Conservation (phyloP, 2,329 filamentous ascomycete genomes). For the Aureobasidium sp. region DNA sequence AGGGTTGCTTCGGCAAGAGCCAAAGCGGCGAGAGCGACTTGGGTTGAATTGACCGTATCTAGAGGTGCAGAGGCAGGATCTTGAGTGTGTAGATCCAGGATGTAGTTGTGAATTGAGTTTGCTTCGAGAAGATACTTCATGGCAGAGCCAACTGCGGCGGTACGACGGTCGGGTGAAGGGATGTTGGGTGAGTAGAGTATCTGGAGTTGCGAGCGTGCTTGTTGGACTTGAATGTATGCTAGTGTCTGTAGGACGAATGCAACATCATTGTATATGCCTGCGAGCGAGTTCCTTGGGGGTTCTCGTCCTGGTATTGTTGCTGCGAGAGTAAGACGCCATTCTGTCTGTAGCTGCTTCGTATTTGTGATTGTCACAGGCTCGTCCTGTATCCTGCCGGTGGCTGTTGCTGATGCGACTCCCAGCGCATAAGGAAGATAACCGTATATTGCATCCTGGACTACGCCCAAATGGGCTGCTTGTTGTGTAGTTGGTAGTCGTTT, state of each 20-base stretch:
- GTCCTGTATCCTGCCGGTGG: slow-evolving; percentile 38
- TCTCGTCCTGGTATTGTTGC: slow-evolving; percentile 59
- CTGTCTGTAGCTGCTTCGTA: slow-evolving; percentile 48
- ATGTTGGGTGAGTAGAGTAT: slow-evolving; percentile 57
- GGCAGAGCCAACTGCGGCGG: slow-evolving; percentile 61
- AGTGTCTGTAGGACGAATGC: slow-evolving; percentile 72
- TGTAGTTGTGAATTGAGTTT: slow-evolving; percentile 67
- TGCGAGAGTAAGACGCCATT: slow-evolving; percentile 78
- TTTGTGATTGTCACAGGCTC: slow-evolving; percentile 64
- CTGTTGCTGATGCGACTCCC: slow-evolving; percentile 56
- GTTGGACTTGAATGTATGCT: slow-evolving; percentile 64
- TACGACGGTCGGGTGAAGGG: slow-evolving; percentile 58
- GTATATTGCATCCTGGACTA: slow-evolving; percentile 62
- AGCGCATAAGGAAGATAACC: slow-evolving; percentile 80
- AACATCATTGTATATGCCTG: slow-evolving; percentile 74
- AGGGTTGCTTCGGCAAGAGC: slow-evolving; percentile 83
- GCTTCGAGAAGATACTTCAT: slow-evolving; percentile 73
- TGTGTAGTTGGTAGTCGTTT: slow-evolving; percentile 72
- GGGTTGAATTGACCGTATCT: slow-evolving; percentile 39
- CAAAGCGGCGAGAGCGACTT: slow-evolving; percentile 48
- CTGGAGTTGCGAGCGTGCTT: slow-evolving; percentile 65
- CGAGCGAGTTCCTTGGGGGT: slow-evolving; percentile 59
- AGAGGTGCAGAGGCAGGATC: slow-evolving; percentile 21
- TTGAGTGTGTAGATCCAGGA: slow-evolving; percentile 36
- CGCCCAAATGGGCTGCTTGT: slow-evolving; percentile 63